These are phyloP conservation scores for Bonia amplexicaulis DNA, from an alignment of 176 grass and related monocot species.

Conservation along the genomic window DNA sequence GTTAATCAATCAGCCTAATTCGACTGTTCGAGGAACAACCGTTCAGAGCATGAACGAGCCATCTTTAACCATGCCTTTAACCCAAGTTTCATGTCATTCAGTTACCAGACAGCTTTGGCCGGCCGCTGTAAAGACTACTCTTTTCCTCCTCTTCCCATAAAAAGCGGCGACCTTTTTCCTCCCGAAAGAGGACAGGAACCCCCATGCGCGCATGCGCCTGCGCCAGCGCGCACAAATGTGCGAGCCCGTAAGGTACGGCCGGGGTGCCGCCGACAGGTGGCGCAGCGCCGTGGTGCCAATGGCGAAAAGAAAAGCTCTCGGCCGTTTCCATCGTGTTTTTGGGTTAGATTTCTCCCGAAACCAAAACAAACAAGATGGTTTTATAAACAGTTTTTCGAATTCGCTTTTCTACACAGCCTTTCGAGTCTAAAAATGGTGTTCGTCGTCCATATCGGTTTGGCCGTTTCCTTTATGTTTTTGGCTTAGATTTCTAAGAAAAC, in stretches of 20 bases:
- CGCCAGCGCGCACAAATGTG: neutral
- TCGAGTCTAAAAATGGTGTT: too few relatives aligned
- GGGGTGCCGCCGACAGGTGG: constrained; percentile 14
- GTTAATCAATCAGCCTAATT: neutral
- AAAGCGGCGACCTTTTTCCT: constrained; percentile 47
- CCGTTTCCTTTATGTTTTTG: too few relatives aligned
- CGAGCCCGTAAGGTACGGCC: constrained; percentile 4
- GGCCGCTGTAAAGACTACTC: neutral
- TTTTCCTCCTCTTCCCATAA: constrained; percentile 1
- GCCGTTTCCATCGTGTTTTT: too few relatives aligned
- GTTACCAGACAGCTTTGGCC: constrained; percentile 8
- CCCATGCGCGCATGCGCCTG: constrained; percentile 32
- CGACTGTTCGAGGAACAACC: neutral
- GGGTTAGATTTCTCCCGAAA: too few relatives aligned
- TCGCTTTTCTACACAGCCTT: too few relatives aligned
- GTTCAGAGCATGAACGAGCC: neutral
- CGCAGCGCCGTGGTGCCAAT: neutral
- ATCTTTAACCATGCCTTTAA: neutral
- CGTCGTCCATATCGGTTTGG: too few relatives aligned
- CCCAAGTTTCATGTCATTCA: neutral
- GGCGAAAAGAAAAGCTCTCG: neutral
- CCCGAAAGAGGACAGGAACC: constrained; percentile 20
- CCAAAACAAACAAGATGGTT: too few relatives aligned
- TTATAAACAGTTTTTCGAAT: too few relatives aligned
- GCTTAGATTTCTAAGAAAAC: too few relatives aligned